Evolutionary conservation across 2,329 filamentous ascomycete genomes (phyloP).

Genomic region (Pseudopyrenochaeta lycopersici): DNA sequence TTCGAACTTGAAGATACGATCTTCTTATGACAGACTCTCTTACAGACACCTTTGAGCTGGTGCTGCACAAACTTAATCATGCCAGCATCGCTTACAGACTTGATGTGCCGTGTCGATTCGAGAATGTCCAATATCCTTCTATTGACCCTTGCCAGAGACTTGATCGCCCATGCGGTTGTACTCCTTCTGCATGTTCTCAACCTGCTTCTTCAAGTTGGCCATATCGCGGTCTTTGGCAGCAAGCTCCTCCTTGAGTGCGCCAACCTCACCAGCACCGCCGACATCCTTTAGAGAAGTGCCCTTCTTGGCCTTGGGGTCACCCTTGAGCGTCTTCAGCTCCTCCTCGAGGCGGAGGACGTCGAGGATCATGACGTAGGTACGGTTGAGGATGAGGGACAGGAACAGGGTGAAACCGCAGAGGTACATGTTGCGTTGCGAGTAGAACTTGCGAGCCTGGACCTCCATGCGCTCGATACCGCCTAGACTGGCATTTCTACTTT

Average conservation of each 20-base stretch:
- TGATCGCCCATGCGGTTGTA: conserved; percentile 88
- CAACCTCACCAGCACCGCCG: conserved; percentile 79
- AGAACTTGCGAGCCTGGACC: conserved; percentile 99
- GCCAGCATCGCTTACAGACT: conserved; percentile 19
- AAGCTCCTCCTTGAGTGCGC: conserved; percentile 70
- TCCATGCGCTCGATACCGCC: conserved; percentile 92
- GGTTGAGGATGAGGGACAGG: conserved; percentile 97
- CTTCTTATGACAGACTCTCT: conserved; percentile 4
- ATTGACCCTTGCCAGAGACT: conserved; percentile 70
- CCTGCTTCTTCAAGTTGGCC: conserved; percentile 91
- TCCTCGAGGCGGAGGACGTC: conserved; percentile 92
- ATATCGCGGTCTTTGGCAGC: conserved; percentile 83
- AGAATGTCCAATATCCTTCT: conserved; percentile 37
- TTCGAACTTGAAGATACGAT: conserved; percentile 3
- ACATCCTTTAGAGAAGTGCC: conserved; percentile 74
- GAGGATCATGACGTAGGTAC: conserved; percentile 97
- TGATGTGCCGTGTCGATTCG: conserved; percentile 16
- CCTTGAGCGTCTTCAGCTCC: conserved; percentile 84
- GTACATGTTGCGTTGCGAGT: conserved; percentile 99
- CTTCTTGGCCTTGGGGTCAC: conserved; percentile 68
- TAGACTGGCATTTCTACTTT: conserved; percentile 71
- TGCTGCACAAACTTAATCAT: conserved; percentile 8
- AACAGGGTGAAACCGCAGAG: conserved; percentile 99
- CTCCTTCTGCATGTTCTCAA: conserved; percentile 80
- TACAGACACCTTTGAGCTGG: conserved; percentile 14